Percentiles rank a stretch among this genome's conserved stretches.
Evolutionary conservation across 2,329 filamentous ascomycete species (phyloP).

Genomic region (Botryotinia convoluta): DNA sequence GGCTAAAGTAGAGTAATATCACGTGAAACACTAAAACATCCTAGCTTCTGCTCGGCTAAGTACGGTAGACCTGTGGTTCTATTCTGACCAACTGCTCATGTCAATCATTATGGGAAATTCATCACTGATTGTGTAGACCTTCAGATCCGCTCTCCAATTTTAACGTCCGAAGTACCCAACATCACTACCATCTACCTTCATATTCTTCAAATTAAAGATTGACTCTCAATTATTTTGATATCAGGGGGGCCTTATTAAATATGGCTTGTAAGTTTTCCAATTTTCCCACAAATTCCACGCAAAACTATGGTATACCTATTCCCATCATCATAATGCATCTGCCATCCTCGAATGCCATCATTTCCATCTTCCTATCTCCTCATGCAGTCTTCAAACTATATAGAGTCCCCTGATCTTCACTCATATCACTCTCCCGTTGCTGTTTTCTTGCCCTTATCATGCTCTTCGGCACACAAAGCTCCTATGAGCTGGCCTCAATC

Average conservation of each 20-base stretch:
- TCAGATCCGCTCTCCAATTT: constrained; percentile 24
- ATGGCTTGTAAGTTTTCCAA: constrained; percentile 43
- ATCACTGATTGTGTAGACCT: constrained; percentile 16
- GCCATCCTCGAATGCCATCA: constrained; percentile 26
- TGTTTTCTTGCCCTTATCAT: constrained; percentile 1
- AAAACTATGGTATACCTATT: constrained; percentile 13
- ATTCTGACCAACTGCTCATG: constrained; percentile 10
- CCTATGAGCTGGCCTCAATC: constrained; percentile 29
- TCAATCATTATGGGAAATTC: constrained; percentile 10
- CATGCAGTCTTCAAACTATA: constrained; percentile 21
- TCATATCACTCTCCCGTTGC: constrained; percentile 13
- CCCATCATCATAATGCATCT: constrained; percentile 31
- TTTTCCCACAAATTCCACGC: constrained; percentile 21
- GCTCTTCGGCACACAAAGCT: constrained; percentile 23
- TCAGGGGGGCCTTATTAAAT: constrained; percentile 32
- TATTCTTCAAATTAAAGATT: constrained; percentile 23
- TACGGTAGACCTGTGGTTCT: background rate
- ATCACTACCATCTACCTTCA: constrained; percentile 21
- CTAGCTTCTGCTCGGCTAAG: background rate
- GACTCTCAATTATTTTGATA: constrained; percentile 26
- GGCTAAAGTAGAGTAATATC: background rate
- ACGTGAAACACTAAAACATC: background rate
- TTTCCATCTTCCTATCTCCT: constrained; percentile 25
- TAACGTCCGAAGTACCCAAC: constrained; percentile 21
- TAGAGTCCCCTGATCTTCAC: constrained; percentile 15